Evolutionary conservation across 345 rosid genomes (phyloP).

Genomic region (Jatropha curcas): DNA sequence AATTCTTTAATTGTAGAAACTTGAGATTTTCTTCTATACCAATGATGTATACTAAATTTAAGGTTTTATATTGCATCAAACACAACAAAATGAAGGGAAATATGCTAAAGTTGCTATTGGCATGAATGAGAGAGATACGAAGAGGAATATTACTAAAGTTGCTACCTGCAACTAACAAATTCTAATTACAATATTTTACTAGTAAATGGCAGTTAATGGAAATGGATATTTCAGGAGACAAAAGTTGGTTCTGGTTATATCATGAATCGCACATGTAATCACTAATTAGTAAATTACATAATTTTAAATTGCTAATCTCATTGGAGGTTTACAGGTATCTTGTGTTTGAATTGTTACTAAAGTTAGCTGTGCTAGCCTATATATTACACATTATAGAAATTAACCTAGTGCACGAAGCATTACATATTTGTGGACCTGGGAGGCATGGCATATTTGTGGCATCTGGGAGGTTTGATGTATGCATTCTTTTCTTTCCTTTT

Average conservation of each 20-base stretch:
- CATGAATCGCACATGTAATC: not conserved
- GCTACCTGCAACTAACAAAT: too few relatives aligned
- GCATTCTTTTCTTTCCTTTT: too few relatives aligned
- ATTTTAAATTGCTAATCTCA: not conserved
- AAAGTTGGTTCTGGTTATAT: not conserved
- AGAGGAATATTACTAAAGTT: not conserved
- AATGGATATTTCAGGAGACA: not conserved
- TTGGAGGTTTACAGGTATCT: not conserved
- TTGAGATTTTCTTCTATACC: slow-evolving; percentile 7
- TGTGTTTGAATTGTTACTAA: not conserved
- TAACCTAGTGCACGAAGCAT: too few relatives aligned
- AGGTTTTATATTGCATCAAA: not conserved
- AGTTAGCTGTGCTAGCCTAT: too few relatives aligned
- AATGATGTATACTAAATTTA: slow-evolving; percentile 8
- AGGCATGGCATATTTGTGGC: too few relatives aligned
- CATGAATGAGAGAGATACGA: not conserved
- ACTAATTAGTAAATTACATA: too few relatives aligned
- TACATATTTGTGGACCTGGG: too few relatives aligned
- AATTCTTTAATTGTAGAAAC: slow-evolving; percentile 3
- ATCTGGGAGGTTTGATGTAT: too few relatives aligned
- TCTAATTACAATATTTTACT: not conserved
- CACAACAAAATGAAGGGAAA: not conserved
- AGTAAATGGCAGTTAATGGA: not conserved
- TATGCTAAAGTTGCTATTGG: too few relatives aligned
- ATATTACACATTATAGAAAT: too few relatives aligned